Evolutionary conservation across 2,329 filamentous ascomycete species (phyloP).

Genomic region (Diaporthe vexans): DNA sequence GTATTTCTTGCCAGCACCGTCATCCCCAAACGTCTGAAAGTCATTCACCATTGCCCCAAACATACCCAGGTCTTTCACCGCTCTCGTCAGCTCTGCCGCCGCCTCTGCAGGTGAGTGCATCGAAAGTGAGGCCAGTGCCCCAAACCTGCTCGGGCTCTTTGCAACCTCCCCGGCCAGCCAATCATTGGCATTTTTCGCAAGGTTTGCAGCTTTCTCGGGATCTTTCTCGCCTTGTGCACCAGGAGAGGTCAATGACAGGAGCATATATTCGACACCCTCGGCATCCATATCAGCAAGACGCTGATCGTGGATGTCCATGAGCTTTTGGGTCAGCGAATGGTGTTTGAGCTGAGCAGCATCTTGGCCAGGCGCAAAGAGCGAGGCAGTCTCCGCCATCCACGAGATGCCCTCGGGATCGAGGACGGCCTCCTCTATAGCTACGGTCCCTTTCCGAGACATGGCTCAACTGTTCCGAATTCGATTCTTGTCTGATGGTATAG

Average conservation of each 20-base stretch:
- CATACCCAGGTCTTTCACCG: conserved; percentile 51
- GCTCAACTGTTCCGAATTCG: conserved; percentile 32
- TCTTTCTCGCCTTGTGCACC: conserved; percentile 51
- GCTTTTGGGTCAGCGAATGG: conserved; percentile 46
- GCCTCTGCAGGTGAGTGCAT: conserved; percentile 52
- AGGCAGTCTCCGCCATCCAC: conserved; percentile 48
- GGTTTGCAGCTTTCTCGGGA: conserved; percentile 44
- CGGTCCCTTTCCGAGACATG: conserved; percentile 45
- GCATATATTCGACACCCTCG: conserved; percentile 54
- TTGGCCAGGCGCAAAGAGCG: conserved; percentile 46
- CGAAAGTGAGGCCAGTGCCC: conserved; percentile 50
- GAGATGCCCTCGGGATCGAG: conserved; percentile 49
- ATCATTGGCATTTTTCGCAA: conserved; percentile 51
- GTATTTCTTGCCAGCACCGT: conserved; percentile 46
- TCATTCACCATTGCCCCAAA: conserved; percentile 53
- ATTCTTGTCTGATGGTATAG: no score
- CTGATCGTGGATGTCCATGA: conserved; percentile 50
- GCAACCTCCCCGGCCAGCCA: conserved; percentile 50
- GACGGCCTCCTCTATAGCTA: conserved; percentile 54
- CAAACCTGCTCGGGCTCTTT: conserved; percentile 49
- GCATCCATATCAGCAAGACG: conserved; percentile 51
- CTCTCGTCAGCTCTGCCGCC: conserved; percentile 49
- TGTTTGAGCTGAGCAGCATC: conserved; percentile 40
- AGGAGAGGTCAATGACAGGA: conserved; percentile 52
- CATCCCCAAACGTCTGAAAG: conserved; percentile 47